Evolutionary conservation across 805 yeast genomes (phyloP), one percentile per base, ranked within the genome.

Genomic region (Metahyphopichia silvanorum): DNA sequence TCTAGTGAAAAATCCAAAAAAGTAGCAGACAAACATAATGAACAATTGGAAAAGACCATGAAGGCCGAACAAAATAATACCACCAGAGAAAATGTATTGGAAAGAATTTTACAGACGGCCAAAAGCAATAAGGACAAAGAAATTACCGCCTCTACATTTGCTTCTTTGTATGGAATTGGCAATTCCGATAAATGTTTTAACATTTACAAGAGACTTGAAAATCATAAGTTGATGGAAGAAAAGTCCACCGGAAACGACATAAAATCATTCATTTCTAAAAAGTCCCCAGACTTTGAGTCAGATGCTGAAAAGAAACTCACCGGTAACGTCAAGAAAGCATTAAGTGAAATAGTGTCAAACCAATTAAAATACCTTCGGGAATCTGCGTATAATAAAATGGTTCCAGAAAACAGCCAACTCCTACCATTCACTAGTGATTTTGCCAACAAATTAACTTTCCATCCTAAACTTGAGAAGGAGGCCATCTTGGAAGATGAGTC

Each of bases 401-500:
- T 57, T 34, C 49, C 63, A 1, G 64, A 57, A 23, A 47, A 46
- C 21, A 32, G 54, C 13, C 46, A 44, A 19, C 26, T 47, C 20
- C 27, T 55, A 20, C 63, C 68, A 10, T 64, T 44, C 45, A 35
- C 57, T 25, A 37, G 60, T 6, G 35, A 42, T 19, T 63, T 49
- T 34, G 57, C 53, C 17, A 34, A 44, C 22, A 49, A 49, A 14
- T 41, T 62, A 34, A 38, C 29, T 33, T 74, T 25, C 53, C 74
- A 44, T 44, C 50, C 41, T 41, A 38, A 66, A 26, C 55, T 66
- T 39, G 55, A 76, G 34, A 56, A 63, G 27, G 74, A 73, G 6
- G 70, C 66, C 15, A 53, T 76, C 6, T 31, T 53, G 19, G 83
- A 77, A 49, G 69, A 76, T 39, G 83, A 77, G 46, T 37, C 66